These are phyloP conservation scores for Boletus semigastroideus DNA, from an alignment of 1,284 basidiomycete species.

Conservation along the genomic window DNA sequence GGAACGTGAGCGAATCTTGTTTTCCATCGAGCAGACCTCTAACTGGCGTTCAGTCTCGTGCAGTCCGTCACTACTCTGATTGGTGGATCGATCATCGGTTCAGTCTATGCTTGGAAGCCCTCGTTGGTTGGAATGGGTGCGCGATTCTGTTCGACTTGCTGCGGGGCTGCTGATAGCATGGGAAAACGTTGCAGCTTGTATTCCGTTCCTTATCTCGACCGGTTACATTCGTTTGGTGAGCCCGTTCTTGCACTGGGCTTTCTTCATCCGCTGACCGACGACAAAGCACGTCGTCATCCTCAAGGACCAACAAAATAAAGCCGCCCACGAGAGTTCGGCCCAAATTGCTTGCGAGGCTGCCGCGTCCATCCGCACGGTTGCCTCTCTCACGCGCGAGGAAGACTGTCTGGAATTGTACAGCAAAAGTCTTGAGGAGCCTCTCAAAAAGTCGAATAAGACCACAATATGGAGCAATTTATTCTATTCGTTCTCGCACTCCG, in stretches of 20 bases:
- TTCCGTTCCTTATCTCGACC: constrained; percentile 78
- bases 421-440: constrained; percentile 69
- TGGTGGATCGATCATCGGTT: constrained; percentile 75
- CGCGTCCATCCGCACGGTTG: constrained; percentile 89
- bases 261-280: constrained; percentile 6
- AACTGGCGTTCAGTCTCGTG: constrained; percentile 56
- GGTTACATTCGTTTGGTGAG: constrained; percentile 85
- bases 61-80: constrained; percentile 78
- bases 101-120: constrained; percentile 81
- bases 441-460: constrained; percentile 62
- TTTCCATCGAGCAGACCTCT: not conserved
- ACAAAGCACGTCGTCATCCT: constrained; percentile 72
- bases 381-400: constrained; percentile 83
- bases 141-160: constrained; percentile 20
- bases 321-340: constrained; percentile 79
- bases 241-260: constrained; percentile 8
- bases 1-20: constrained; percentile 51
- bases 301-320: constrained; percentile 88
- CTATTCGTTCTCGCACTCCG: constrained; percentile 81
- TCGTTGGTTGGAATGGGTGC: constrained; percentile 71
- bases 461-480: constrained; percentile 75
- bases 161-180: constrained; percentile 17
- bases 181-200: constrained; percentile 59
- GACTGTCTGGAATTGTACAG: constrained; percentile 76
- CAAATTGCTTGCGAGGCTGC: constrained; percentile 93